Percentiles rank a stretch among this genome's conserved stretches.
Conservation (phyloP, 306 rosid species). For the Betula pendula region DNA sequence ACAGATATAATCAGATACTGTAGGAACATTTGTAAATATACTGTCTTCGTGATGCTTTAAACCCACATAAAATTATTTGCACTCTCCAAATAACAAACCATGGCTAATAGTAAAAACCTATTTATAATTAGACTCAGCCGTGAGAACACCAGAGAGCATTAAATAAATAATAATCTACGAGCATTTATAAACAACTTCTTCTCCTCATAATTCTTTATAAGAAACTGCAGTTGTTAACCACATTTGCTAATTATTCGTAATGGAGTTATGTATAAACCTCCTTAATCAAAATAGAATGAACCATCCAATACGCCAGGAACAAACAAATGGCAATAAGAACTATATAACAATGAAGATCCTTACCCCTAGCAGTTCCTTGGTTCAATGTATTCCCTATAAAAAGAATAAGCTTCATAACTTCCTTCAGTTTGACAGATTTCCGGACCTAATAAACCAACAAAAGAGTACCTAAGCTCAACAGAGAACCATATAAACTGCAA, state of each 20-base stretch:
- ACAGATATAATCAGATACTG: not conserved
- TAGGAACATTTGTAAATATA: not conserved
- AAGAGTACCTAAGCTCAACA: conserved; percentile 35
- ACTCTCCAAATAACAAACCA: conserved; percentile 11
- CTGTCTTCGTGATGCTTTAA: not conserved
- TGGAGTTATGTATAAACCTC: not conserved
- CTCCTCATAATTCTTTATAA: not conserved
- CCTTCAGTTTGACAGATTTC: conserved; percentile 74
- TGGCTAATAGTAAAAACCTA: not conserved
- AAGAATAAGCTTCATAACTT: conserved; percentile 83
- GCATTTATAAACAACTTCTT: not conserved
- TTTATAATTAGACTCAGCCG: not conserved
- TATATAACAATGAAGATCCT: conserved; percentile 21
- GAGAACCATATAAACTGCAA: conserved; percentile 17
- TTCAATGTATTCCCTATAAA: conserved; percentile 89
- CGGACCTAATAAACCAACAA: conserved; percentile 63
- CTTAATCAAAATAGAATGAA: not conserved
- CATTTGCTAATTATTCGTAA: not conserved
- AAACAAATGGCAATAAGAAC: not conserved
- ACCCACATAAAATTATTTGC: not conserved
- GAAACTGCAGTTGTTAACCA: not conserved
- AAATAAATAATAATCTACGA: not conserved
- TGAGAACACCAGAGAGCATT: not conserved
- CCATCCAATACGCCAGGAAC: conserved; percentile 22
- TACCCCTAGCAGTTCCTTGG: conserved; percentile 99